Evolutionary conservation across 257 asterid species (phyloP).

Genomic region (Solanum bukasovii): DNA sequence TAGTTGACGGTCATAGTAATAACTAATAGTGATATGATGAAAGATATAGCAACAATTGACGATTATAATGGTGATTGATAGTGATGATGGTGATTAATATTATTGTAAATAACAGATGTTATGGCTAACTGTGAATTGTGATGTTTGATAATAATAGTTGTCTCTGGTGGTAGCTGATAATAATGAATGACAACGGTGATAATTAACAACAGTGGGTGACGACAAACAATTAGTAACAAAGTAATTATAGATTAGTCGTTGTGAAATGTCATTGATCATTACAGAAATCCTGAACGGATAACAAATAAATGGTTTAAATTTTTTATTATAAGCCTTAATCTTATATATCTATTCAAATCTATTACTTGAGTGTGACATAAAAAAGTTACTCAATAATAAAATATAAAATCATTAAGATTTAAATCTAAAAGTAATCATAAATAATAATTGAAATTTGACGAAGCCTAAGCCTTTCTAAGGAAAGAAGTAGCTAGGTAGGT

Average conservation of each 20-base stretch:
- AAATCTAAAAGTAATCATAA: neutral
- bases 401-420: neutral
- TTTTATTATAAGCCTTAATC: neutral
- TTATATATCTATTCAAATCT: neutral
- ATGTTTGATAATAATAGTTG: neutral
- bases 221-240: neutral
- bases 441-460: neutral
- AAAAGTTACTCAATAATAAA: neutral
- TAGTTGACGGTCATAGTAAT: neutral
- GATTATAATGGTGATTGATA: neutral
- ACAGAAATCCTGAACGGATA: neutral
- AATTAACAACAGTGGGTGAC: fast-evolving
- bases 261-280: neutral
- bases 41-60: neutral
- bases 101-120: neutral
- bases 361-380: neutral
- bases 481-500: neutral
- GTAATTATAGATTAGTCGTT: neutral
- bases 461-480: neutral
- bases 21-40: neutral
- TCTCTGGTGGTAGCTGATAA: neutral
- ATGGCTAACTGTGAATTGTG: neutral
- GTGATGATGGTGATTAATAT: neutral
- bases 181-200: neutral
- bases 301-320: neutral